phyloP scores from a whole-genome alignment of 768 basidiomycete species.

The Xerocomus potaroensis region DNA sequence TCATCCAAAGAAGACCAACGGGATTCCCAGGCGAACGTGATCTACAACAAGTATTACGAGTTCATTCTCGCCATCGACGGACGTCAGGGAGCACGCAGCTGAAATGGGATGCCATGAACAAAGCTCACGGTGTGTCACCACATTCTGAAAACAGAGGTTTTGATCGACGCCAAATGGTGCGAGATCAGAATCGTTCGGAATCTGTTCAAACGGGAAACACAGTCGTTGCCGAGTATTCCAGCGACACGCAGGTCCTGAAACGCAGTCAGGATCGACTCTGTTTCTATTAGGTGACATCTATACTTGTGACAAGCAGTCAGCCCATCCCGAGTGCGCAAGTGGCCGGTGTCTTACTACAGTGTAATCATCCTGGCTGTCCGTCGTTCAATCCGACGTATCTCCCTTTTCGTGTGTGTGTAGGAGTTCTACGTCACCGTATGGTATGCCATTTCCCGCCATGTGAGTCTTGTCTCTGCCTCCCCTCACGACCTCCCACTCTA shows the following conservation, averaged over 20 bases:
- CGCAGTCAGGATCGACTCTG: background rate
- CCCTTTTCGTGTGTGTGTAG: slow-evolving; percentile 11
- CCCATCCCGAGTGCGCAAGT: background rate
- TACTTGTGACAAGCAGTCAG: background rate
- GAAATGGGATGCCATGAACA: no score
- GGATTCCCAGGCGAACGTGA: no score
- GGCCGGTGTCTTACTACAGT: slow-evolving; percentile 15
- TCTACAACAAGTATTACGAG: no score
- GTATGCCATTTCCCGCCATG: slow-evolving; percentile 2
- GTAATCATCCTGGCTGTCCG: background rate
- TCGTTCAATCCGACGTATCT: slow-evolving; percentile 15
- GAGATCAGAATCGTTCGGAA: no score
- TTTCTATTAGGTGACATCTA: background rate
- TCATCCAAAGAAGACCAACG: no score
- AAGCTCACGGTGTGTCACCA: no score
- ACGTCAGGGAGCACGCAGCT: no score
- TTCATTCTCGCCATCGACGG: no score
- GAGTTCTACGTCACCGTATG: slow-evolving; percentile 13
- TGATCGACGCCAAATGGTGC: no score
- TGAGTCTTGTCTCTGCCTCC: slow-evolving; percentile 28
- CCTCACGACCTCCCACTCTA: slow-evolving; percentile 94
- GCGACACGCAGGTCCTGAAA: background rate
- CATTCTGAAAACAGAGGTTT: no score
- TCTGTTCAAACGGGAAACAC: no score
- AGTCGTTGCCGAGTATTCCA: no score